Conservation (phyloP, 1,284 basidiomycete genomes). For the Lignosus rhinocerotis region DNA sequence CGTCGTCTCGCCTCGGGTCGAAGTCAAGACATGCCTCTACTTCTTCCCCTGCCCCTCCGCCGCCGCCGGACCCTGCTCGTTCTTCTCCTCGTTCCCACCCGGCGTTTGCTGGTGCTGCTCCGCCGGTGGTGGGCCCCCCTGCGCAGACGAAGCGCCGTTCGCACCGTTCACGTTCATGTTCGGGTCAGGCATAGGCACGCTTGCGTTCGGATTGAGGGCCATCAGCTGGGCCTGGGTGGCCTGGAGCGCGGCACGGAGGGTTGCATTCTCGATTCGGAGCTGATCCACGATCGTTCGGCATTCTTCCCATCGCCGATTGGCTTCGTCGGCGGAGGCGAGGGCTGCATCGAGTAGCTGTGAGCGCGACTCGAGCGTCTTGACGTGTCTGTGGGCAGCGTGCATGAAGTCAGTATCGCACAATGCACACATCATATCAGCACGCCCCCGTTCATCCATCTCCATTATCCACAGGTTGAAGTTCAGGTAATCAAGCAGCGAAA, state of each 20-base stretch:
- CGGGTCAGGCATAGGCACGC: conserved; percentile 8
- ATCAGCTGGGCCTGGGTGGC: conserved; percentile 35
- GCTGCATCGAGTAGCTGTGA: conserved; percentile 81
- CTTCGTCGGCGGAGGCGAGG: conserved; percentile 79
- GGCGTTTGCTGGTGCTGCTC: conserved; percentile 8
- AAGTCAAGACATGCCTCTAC: not conserved
- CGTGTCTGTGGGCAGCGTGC: conserved; percentile 52
- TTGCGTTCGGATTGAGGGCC: conserved; percentile 19
- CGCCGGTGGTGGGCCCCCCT: not conserved
- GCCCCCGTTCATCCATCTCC: too few species aligned
- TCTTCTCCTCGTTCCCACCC: conserved; percentile 6
- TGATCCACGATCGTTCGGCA: conserved; percentile 80
- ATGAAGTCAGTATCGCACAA: not conserved
- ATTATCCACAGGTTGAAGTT: not conserved
- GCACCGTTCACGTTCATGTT: conserved; percentile 3
- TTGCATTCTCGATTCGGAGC: conserved; percentile 77
- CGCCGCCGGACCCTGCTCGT: conserved; percentile 2
- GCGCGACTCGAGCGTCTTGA: conserved; percentile 80
- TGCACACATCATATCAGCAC: too few species aligned
- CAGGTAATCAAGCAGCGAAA: not conserved
- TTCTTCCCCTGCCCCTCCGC: conserved; percentile 12
- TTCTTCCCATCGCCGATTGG: conserved; percentile 83
- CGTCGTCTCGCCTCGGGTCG: too few species aligned
- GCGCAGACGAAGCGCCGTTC: conserved; percentile 12
- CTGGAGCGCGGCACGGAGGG: conserved; percentile 46